Evolutionary conservation across 1,139 yeast genomes (phyloP).

Genomic region (Groenewaldozyma auringiensis): DNA sequence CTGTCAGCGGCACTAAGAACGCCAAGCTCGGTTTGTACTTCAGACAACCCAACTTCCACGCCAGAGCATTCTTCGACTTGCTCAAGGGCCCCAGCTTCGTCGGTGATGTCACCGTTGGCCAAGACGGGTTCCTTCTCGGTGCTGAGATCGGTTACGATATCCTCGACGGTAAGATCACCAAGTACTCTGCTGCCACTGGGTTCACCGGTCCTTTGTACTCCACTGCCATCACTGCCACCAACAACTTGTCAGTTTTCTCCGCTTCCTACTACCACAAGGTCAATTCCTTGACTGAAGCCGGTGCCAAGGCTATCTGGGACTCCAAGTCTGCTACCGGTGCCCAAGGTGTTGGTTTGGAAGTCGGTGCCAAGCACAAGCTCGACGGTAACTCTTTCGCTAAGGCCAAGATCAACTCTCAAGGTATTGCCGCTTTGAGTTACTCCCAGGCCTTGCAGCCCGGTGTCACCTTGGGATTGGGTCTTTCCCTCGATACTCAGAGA

Average conservation of each 20-base stretch:
- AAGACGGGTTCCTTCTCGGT: conserved; percentile 95
- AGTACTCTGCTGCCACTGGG: conserved; percentile 92
- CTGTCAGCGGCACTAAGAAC: conserved; percentile 73
- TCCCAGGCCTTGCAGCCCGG: conserved; percentile 95
- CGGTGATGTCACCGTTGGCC: conserved; percentile 92
- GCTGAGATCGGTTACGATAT: conserved; percentile 97
- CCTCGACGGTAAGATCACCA: conserved; percentile 83
- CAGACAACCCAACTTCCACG: conserved; percentile 88
- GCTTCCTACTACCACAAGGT: conserved; percentile 98
- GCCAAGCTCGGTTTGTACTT: conserved; percentile 89
- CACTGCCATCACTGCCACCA: conserved; percentile 80
- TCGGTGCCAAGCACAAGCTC: conserved; percentile 89
- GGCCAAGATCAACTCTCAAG: conserved; percentile 96
- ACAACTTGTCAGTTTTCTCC: conserved; percentile 83
- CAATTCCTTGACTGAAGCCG: conserved; percentile 85
- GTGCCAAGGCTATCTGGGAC: conserved; percentile 97
- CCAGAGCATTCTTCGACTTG: conserved; percentile 91
- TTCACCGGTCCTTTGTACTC: conserved; percentile 85
- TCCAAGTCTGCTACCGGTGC: conserved; percentile 57
- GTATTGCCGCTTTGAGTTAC: conserved; percentile 90
- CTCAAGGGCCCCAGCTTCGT: conserved; percentile 93
- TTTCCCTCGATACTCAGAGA: conserved; percentile 93
- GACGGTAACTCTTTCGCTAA: conserved; percentile 84
- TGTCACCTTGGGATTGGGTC: conserved; percentile 95
- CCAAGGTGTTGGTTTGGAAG: conserved; percentile 72